phyloP scores from a whole-genome alignment of 345 rosid genomes.

The Reutealis trisperma region DNA sequence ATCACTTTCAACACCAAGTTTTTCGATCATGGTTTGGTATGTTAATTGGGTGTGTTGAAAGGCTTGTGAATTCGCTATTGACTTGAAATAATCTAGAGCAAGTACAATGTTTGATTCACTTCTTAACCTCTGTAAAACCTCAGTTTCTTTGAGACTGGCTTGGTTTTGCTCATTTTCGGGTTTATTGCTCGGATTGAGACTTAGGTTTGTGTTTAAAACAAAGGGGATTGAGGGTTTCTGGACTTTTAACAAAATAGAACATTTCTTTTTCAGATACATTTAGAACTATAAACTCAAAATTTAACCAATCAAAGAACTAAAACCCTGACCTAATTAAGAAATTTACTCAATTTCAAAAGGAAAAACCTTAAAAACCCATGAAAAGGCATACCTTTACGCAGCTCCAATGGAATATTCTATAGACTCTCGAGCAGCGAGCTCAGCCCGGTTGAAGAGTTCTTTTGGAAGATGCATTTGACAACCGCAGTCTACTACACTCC shows the following conservation, averaged over 20 bases:
- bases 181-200: conserved; percentile 16
- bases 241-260: conserved; percentile 27
- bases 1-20: conserved; percentile 51
- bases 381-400: not conserved
- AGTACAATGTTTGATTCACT: conserved; percentile 45
- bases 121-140: conserved; percentile 51
- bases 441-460: no score
- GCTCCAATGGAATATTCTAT: no score
- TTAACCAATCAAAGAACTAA: not conserved
- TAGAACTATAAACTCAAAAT: not conserved
- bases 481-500: not conserved
- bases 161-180: conserved; percentile 24
- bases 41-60: conserved; percentile 73
- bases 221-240: conserved; percentile 29
- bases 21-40: conserved; percentile 63
- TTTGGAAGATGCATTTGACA: no score
- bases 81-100: conserved; percentile 65
- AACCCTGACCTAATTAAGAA: not conserved
- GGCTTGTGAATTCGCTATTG: conserved; percentile 57
- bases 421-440: no score
- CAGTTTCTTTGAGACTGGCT: conserved; percentile 39
- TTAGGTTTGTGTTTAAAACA: conserved; percentile 26
- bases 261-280: conserved; percentile 32
- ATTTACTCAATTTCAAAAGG: not conserved
- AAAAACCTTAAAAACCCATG: not conserved